A percentile compares a stretch with the other conserved stretches of the same genome.
phyloP scores from a whole-genome alignment of 2,329 filamentous ascomycete species.

The Grosmannia clavigera region DNA sequence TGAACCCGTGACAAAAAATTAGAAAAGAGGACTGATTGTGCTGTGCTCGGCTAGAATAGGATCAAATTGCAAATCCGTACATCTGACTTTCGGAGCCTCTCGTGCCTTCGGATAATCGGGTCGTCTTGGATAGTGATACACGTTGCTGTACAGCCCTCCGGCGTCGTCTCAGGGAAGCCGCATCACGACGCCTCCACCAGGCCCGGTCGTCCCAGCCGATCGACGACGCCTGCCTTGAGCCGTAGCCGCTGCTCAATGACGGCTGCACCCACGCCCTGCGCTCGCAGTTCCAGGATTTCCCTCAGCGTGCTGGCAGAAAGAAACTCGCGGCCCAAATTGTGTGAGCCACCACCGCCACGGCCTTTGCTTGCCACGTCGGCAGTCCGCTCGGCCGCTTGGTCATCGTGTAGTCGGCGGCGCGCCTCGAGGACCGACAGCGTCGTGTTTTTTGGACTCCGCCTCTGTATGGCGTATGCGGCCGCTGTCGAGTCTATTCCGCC shows the following conservation, averaged over 20 bases:
- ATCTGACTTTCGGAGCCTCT: not conserved
- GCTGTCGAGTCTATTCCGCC: slow-evolving; percentile 14
- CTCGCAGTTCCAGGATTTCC: slow-evolving; percentile 32
- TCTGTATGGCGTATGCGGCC: slow-evolving; percentile 6
- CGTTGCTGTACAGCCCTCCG: not conserved
- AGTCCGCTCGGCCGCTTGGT: slow-evolving; percentile 5
- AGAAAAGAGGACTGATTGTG: not conserved
- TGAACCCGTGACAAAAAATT: slow-evolving; percentile 22
- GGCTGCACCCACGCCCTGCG: slow-evolving; percentile 22
- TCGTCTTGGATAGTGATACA: not conserved
- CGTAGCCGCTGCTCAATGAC: slow-evolving; percentile 35
- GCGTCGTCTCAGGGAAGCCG: not conserved
- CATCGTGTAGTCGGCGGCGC: slow-evolving; percentile 32
- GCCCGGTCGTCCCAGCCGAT: slow-evolving; percentile 28
- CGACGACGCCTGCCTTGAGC: slow-evolving; percentile 32
- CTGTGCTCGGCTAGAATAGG: not conserved
- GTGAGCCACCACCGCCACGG: not conserved
- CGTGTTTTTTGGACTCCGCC: slow-evolving; percentile 25
- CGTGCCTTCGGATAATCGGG: not conserved
- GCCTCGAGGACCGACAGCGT: slow-evolving; percentile 39
- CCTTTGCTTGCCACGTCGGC: not conserved
- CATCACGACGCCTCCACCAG: slow-evolving; percentile 24
- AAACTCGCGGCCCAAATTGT: slow-evolving; percentile 27
- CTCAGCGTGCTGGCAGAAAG: slow-evolving; percentile 34
- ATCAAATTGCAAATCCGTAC: not conserved